Base-by-base conservation (phyloP, 225 moss, liverwort and hornwort genomes). In the Thuidium tamariscinum region DNA sequence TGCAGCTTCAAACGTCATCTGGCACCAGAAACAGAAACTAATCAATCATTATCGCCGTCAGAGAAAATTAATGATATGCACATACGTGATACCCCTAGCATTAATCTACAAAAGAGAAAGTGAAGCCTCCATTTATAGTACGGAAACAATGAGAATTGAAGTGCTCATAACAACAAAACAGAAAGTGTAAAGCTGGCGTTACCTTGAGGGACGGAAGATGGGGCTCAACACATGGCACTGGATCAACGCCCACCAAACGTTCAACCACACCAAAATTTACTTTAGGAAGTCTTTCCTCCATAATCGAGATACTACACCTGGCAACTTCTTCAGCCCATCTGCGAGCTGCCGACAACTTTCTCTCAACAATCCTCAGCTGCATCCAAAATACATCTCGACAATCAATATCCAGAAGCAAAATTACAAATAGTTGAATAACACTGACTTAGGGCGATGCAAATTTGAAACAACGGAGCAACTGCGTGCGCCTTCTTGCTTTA, bases 291-390 rank as follows among this genome's bases (percentile, higher is more conserved):
- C 89, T 89, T n/a, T 84, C 83, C 80, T 92, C 95, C 84, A 84
- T 90, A 41, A 96, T 80, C 15, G 88, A 89, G 26, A 76, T 51
- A 36, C 93, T 89, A 89, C 93, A 95, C 84, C 87, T 89, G 66
- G 93, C 95, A 70, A 96, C 93, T 83, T 98, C 98, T 87, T 92
- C 94, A 75, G 95, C 93, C 98, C 98, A 98, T 80, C 95, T 95
- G 54, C 94, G 92, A 69, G 94, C 93, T 37, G 87, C 80, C 70
- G 93, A 91, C 86, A 98, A 79, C 70, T 93, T 93, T 84, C 93
- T 89, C 91, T 96, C 95, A 59, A 93, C 92, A 82, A 54, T 84
- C 86, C 98, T 90, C 65, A 98, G 89, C 98, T 98, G 94, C 85
- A 82, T 82, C 88, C 69, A 85, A 77, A 76, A 55, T 20, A 85